Evolutionary conservation across 345 rosid genomes (phyloP), one percentile per base, ranked within the genome.

Genomic region (Sisymbrium irio): DNA sequence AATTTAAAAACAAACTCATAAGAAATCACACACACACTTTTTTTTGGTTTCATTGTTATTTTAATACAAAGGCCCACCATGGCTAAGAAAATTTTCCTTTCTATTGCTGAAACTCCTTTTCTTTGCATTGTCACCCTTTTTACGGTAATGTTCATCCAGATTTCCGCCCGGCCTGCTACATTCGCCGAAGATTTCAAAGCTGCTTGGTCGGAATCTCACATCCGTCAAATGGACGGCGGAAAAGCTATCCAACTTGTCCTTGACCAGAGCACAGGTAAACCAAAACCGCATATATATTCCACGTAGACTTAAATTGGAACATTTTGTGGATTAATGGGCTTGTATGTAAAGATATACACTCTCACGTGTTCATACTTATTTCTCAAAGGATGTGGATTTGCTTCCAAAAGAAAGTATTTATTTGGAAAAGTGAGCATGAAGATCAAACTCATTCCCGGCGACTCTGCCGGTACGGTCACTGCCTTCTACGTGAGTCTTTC

Each of bases 381-480:
- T 39, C 42, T 65, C 51, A 28, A 75, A 89, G 98, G 98, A 66
- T 85, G 93, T 77, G 98, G 98, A 64, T 94, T 94, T 81, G 85
- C 97, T 72, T 94, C 98, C 60, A 85, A 88, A 84, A 71, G 81
- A 27, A 56, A 80, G 56, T 94, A 91, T 78, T 51, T 91, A 81
- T 94, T 86, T 37, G 97, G 98, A 49, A 83, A 84, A 54, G 93
- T 94, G 5, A 88, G 97, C 87, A 86, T 94, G 90, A 89, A 83
- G 86, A 88, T 94, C 83, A 94, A 91, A 85, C 98, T 94, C 63
- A 7, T 94, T 59, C 85, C 93, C 0, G 97, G 99, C 2, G 99
- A 94, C 83, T 94, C 97, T n/a, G 99, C 99, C 12, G 99, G 97
- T 78, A 91, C 97, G 3, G 97, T 94, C 79, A 86, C 99, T 1